Conservation (phyloP, 2,329 filamentous ascomycete genomes). For the Colletotrichum lindemuthianum region DNA sequence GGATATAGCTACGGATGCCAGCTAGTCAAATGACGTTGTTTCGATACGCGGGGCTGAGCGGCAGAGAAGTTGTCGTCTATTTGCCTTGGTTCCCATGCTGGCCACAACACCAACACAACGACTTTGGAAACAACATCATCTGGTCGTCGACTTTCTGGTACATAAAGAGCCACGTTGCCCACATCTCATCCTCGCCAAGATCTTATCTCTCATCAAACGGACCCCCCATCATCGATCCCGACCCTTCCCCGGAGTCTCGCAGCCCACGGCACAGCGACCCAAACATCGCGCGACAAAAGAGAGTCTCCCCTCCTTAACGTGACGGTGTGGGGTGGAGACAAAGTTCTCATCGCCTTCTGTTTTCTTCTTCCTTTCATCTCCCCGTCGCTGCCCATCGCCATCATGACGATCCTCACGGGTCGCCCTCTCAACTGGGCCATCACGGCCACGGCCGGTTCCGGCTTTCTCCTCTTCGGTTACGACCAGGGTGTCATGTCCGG, state of each 20-base stretch:
- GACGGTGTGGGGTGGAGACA: neutral
- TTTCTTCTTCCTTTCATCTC: neutral
- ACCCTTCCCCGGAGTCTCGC: neutral
- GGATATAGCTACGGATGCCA: too few species aligned
- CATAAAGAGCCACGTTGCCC: conserved; percentile 19
- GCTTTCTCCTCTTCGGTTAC: conserved; percentile 45
- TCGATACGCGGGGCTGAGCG: neutral
- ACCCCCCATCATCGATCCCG: conserved; percentile 10
- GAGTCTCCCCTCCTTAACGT: neutral
- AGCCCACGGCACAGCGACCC: conserved; percentile 1
- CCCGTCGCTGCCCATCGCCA: neutral
- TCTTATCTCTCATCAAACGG: neutral
- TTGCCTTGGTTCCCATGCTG: neutral
- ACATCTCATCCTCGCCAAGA: conserved; percentile 11
- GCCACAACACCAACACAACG: conserved; percentile 20
- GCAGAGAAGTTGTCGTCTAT: neutral
- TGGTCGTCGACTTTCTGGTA: neutral
- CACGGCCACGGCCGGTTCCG: conserved; percentile 47
- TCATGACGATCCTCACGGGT: conserved; percentile 42
- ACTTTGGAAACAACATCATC: too few species aligned
- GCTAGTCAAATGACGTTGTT: conserved; percentile 27
- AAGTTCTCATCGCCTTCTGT: neutral
- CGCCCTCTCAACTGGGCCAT: conserved; percentile 52
- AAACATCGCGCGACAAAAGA: neutral
- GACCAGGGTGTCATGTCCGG: conserved; percentile 44